Evolutionary conservation across 352 stramenopile genomes (phyloP).

Genomic region (Phytophthora litchii): DNA sequence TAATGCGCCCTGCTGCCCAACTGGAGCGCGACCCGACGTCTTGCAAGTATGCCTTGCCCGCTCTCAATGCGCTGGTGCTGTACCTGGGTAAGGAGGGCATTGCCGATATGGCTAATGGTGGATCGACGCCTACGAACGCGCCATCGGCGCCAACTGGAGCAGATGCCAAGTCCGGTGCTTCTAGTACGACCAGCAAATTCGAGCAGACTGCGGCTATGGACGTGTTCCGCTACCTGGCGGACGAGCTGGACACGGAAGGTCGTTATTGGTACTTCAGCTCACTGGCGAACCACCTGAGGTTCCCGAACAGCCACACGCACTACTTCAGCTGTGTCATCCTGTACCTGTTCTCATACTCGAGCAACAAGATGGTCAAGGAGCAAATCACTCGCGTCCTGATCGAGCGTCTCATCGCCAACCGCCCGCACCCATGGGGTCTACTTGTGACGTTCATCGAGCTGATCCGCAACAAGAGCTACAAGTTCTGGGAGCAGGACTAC

Average conservation of each 20-base stretch:
- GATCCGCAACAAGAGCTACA: constrained; percentile 99
- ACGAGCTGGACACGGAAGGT: constrained; percentile 94
- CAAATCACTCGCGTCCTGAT: constrained; percentile 98
- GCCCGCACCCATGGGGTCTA: constrained; percentile 98
- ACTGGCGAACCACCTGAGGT: constrained; percentile 98
- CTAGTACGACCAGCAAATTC: constrained; percentile 69
- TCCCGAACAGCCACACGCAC: constrained; percentile 99
- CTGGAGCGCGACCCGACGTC: constrained; percentile 69
- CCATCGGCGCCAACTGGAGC: constrained; percentile 22
- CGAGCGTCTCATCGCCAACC: constrained; percentile 98
- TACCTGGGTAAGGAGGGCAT: constrained; percentile 89
- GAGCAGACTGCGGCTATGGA: constrained; percentile 90
- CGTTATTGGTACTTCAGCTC: constrained; percentile 99
- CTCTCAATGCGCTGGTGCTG: constrained; percentile 91
- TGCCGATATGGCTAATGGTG: constrained; percentile 69
- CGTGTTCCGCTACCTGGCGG: constrained; percentile 96
- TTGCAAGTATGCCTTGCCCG: constrained; percentile 92
- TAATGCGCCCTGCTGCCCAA: constrained; percentile 64
- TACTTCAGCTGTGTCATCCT: constrained; percentile 99
- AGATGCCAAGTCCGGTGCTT: constrained; percentile 43
- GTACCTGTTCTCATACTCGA: constrained; percentile 98
- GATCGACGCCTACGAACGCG: constrained; percentile 28
- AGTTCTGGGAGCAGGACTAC: constrained; percentile 99
- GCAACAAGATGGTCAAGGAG: constrained; percentile 97
- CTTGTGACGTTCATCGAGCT: constrained; percentile 99